phyloP scores from a whole-genome alignment of 495 filamentous ascomycete genomes.

The Daldinia concentrica region DNA sequence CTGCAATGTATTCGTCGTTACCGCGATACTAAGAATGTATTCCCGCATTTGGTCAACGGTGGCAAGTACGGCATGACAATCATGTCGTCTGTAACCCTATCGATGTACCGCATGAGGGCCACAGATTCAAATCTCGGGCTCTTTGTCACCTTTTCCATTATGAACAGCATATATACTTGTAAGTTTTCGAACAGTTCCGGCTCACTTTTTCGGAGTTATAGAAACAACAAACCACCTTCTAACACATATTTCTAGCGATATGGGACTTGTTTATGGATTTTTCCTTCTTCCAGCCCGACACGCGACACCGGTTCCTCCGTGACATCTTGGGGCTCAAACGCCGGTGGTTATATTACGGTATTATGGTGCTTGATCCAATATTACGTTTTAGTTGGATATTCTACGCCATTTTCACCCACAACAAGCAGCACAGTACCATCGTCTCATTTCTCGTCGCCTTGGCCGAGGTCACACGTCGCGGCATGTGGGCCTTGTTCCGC shows the following conservation, averaged over 20 bases:
- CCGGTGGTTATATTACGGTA: constrained; percentile 81
- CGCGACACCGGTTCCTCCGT: constrained; percentile 75
- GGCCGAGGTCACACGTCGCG: constrained; percentile 80
- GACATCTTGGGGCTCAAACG: constrained; percentile 79
- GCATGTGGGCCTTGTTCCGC: constrained; percentile 90
- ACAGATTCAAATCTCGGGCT: constrained; percentile 62
- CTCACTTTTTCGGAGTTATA: neutral
- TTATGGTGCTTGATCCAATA: constrained; percentile 87
- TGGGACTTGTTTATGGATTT: constrained; percentile 99
- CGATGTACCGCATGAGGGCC: constrained; percentile 80
- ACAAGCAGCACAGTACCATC: constrained; percentile 81
- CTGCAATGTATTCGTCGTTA: constrained; percentile 93
- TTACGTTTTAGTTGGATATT: constrained; percentile 95
- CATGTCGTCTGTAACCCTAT: constrained; percentile 76
- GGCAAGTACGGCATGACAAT: constrained; percentile 92
- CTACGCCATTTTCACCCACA: constrained; percentile 81
- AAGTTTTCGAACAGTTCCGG: constrained; percentile 43
- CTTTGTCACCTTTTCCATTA: constrained; percentile 79
- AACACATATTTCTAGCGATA: constrained; percentile 59
- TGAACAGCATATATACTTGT: constrained; percentile 86
- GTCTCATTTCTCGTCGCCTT: constrained; percentile 79
- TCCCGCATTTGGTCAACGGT: constrained; percentile 92
- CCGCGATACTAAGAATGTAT: constrained; percentile 81
- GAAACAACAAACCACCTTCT: neutral
- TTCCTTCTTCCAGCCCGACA: constrained; percentile 80